Conservation (phyloP, 257 asterid species). For the Dorcoceras hygrometricum region DNA sequence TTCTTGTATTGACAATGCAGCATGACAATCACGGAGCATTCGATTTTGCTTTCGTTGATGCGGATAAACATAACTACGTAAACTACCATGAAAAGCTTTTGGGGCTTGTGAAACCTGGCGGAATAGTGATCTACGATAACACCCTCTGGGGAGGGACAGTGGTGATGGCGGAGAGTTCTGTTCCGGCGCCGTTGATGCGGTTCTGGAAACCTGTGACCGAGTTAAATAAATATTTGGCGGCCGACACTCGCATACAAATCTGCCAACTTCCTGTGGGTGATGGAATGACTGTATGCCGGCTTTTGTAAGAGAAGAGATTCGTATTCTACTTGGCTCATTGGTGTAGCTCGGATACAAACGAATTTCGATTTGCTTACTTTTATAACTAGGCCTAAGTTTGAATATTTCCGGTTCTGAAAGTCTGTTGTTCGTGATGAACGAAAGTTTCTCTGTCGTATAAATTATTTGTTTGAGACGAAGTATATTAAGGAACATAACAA, state of each 20-base stretch:
- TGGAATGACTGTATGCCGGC: conserved; percentile 48
- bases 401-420: too few relatives aligned
- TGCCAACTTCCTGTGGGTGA: conserved; percentile 54
- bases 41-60: conserved; percentile 62
- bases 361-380: background rate
- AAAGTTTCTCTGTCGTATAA: too few relatives aligned
- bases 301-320: conserved; percentile 4
- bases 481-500: too few relatives aligned
- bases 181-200: conserved; percentile 11
- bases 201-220: conserved; percentile 22
- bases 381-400: background rate
- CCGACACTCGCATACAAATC: conserved; percentile 41
- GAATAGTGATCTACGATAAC: conserved; percentile 50
- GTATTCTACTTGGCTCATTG: background rate
- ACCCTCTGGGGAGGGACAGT: conserved; percentile 54
- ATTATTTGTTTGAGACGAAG: too few relatives aligned
- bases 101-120: conserved; percentile 47
- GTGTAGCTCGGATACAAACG: background rate
- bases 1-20: conserved; percentile 24
- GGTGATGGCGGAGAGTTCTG: conserved; percentile 27
- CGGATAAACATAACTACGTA: conserved; percentile 38
- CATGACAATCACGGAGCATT: conserved; percentile 28
- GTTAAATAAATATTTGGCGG: conserved; percentile 40
- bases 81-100: conserved; percentile 51
- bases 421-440: too few relatives aligned